Evolutionary conservation across 345 rosid species (phyloP), one percentile per base, ranked within the genome.

Genomic region (Eucalyptus pauciflora): DNA sequence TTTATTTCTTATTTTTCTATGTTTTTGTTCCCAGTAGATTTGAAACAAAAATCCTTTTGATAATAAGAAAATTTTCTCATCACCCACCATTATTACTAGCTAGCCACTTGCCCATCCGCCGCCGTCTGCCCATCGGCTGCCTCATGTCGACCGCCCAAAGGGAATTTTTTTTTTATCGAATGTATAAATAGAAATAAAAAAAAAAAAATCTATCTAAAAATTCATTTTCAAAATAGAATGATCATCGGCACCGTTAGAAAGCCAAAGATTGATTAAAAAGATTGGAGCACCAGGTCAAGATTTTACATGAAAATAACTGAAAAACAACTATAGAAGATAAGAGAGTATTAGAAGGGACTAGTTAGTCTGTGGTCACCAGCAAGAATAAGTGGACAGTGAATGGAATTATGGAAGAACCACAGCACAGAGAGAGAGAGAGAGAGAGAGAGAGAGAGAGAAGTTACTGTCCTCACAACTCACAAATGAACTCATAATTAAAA

Each of bases 61-160:
- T n/a, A n/a, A n/a, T n/a, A n/a, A n/a, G n/a, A n/a, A n/a, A n/a
- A n/a, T n/a, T n/a, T n/a, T n/a, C n/a, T n/a, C n/a, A n/a, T n/a
- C n/a, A n/a, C n/a, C n/a, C n/a, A n/a, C n/a, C n/a, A n/a, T n/a
- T n/a, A n/a, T n/a, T n/a, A n/a, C n/a, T n/a, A n/a, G n/a, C n/a
- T n/a, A n/a, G n/a, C n/a, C n/a, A n/a, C n/a, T n/a, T n/a, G 17
- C 51, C 17, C 52, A 14, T 5, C 52, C 7, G 16, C 18, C 1
- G 52, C 52, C 18, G 0, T 14, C 51, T 3, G 18, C 54, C 54
- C 54, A 50, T 50, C 17, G 3, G 54, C 54, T 1, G 22, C 54
- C 20, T 51, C 22, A 0, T 2, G 22, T 51, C 7, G 1, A 51
- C 54, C 4, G 54, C 7, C 54, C 1, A 51, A 4, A 6, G 54